A percentile compares a stretch with the other conserved stretches of the same genome.
These are phyloP conservation scores for Colletotrichum truncatum DNA, from an alignment of 2,329 filamentous ascomycete genomes.

Conservation along the genomic window DNA sequence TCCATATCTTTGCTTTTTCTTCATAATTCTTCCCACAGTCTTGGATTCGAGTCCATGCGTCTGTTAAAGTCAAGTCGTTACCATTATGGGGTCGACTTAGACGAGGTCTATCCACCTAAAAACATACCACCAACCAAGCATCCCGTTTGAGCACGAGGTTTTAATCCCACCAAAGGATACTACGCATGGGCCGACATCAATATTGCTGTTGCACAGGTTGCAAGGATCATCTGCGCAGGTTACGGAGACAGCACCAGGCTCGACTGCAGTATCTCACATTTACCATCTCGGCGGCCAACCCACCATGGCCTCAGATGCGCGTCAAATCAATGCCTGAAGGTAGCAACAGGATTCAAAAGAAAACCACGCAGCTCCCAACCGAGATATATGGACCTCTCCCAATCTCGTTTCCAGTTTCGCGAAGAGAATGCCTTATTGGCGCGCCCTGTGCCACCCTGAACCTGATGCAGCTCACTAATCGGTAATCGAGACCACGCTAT, in stretches of 20 bases:
- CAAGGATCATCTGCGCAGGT: neutral
- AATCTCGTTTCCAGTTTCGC: neutral
- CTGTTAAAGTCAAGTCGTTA: no score
- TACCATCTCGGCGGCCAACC: neutral
- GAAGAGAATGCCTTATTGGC: neutral
- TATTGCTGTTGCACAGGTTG: no score
- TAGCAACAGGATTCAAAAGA: no score
- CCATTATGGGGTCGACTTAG: neutral
- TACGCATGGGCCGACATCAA: no score
- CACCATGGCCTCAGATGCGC: neutral
- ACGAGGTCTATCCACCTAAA: neutral
- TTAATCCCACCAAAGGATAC: no score
- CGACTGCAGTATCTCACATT: constrained; percentile 15
- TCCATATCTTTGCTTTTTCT: neutral
- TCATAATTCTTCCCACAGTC: neutral
- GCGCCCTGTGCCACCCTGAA: neutral
- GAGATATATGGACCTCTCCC: neutral
- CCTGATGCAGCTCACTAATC: constrained; percentile 22
- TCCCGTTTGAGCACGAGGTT: neutral
- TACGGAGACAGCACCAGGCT: neutral
- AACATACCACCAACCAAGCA: neutral
- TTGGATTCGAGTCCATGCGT: neutral
- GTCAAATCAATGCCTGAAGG: no score
- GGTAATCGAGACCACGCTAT: constrained; percentile 16
- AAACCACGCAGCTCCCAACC: neutral